Percentiles rank a stretch among this genome's conserved stretches.
Conservation (phyloP, 179 eudicot genomes). For the Spergularia azorica region DNA sequence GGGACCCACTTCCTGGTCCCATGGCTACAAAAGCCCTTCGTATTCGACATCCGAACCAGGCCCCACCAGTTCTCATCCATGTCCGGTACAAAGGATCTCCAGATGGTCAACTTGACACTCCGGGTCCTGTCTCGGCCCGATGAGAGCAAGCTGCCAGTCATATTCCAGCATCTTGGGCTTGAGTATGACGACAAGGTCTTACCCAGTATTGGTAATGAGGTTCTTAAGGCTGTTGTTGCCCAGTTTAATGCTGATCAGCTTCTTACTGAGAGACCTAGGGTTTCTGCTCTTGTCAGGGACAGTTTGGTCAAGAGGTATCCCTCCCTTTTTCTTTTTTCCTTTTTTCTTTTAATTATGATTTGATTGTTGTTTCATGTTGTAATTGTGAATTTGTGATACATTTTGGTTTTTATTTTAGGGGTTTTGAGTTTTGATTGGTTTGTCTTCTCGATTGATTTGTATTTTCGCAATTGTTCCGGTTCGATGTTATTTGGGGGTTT, state of each 20-base stretch:
- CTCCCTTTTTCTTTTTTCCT: neutral
- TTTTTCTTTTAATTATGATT: neutral
- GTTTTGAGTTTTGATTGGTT: neutral
- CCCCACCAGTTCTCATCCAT: conserved; percentile 83
- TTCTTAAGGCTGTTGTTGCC: conserved; percentile 82
- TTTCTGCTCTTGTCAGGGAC: conserved; percentile 78
- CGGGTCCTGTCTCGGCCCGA: conserved; percentile 84
- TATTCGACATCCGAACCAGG: conserved; percentile 84
- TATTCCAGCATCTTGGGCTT: conserved; percentile 67
- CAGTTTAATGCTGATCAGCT: conserved; percentile 96
- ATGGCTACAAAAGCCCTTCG: conserved; percentile 75
- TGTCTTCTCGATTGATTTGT: neutral
- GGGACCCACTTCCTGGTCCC: conserved; percentile 89
- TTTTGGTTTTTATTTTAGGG: neutral
- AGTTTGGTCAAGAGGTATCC: conserved; percentile 49
- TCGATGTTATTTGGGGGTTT: neutral
- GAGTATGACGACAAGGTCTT: conserved; percentile 93
- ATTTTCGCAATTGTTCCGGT: neutral
- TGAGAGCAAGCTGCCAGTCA: conserved; percentile 48
- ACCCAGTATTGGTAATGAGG: conserved; percentile 92
- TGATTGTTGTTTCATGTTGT: neutral
- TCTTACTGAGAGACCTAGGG: conserved; percentile 81
- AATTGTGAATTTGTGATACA: neutral
- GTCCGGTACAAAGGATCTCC: conserved; percentile 89
- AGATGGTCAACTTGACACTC: conserved; percentile 89